These are phyloP conservation scores for Effrenium voratum DNA, from an alignment of 73 alveolate genomes.

Conservation along the genomic window DNA sequence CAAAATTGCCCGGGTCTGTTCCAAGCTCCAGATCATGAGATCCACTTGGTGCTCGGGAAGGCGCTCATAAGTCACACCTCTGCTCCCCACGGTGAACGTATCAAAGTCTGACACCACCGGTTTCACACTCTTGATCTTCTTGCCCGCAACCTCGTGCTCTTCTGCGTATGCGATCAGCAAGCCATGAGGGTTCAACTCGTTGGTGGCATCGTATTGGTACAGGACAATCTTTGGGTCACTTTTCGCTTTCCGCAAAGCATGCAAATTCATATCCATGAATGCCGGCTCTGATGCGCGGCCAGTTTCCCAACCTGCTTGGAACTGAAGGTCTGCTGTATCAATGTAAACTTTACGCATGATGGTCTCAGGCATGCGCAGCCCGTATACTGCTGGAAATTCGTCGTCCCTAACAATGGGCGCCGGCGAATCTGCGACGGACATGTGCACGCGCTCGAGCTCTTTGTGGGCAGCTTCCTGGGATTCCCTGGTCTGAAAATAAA, in stretches of 20 bases:
- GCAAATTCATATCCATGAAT: constrained; percentile 81
- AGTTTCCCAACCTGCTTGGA: constrained; percentile 92
- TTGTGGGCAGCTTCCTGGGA: constrained; percentile 67
- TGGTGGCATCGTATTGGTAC: constrained; percentile 82
- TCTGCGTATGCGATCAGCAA: constrained; percentile 85
- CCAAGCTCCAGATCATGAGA: constrained; percentile 68
- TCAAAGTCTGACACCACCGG: constrained; percentile 91
- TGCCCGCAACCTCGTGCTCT: neutral
- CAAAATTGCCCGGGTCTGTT: constrained; percentile 23
- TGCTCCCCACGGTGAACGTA: constrained; percentile 74
- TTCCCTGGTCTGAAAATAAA: constrained; percentile 33
- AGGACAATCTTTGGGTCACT: constrained; percentile 40
- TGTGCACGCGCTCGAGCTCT: constrained; percentile 7
- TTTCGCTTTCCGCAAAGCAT: constrained; percentile 19
- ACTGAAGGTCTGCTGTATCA: constrained; percentile 54
- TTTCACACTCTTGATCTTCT: constrained; percentile 44
- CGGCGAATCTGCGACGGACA: neutral
- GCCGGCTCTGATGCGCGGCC: constrained; percentile 91
- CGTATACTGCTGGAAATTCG: constrained; percentile 27
- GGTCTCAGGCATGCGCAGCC: constrained; percentile 48
- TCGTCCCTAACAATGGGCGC: neutral
- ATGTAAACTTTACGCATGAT: constrained; percentile 56
- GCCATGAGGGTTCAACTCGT: constrained; percentile 86
- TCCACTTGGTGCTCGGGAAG: constrained; percentile 51
- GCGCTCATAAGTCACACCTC: constrained; percentile 64